Evolutionary conservation across 164 flowering plant genomes (phyloP), one percentile per base, ranked within the genome.

Genomic region (Annona cherimola): DNA sequence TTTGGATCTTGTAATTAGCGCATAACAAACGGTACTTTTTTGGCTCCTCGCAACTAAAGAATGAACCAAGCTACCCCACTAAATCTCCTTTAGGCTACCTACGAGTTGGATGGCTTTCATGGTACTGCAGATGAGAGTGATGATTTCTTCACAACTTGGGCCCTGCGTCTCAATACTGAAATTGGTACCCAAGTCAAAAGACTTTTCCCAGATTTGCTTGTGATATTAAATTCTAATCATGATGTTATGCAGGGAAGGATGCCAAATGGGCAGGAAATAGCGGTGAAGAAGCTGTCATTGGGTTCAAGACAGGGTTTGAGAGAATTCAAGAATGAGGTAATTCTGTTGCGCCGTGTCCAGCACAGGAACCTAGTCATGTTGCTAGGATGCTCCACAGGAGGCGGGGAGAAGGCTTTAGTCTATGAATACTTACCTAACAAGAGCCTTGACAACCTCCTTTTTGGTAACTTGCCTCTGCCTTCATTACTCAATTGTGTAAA

Each of bases 351-450:
- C 60, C 75, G 66, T 72, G 63, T 78, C 14, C 77, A 75, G 67
- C 81, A 75, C 72, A 78, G 71, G 63, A 78, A 78, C 68, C 57
- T 78, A 63, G 78, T 78, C 55, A 69, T 68, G 9, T 66, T 78
- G 63, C 66, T 75, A 57, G 80, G 80, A 16, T 74, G 77, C 55
- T 78, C 77, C 43, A 4, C 42, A 41, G 75, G 74, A 62, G 80
- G 78, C 12, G 39, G 45, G 12, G 81, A 72, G 57, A 78, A 69
- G 76, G 69, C 76, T 39, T 61, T 78, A 44, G 73, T 78, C 35
- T 78, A 78, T 44, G 78, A 78, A 41, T 78, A 72, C 60, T 67
- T 78, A 61, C 74, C 73, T 41, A 77, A 77, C 66, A 73, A 66
- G 45, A 77, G 79, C 43, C 73, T 77, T 2, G 76, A 77, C 67